A percentile compares a stretch with the other conserved stretches of the same genome.
Conservation (phyloP, 768 basidiomycete genomes). For the Lactarius pseudohatsudake region DNA sequence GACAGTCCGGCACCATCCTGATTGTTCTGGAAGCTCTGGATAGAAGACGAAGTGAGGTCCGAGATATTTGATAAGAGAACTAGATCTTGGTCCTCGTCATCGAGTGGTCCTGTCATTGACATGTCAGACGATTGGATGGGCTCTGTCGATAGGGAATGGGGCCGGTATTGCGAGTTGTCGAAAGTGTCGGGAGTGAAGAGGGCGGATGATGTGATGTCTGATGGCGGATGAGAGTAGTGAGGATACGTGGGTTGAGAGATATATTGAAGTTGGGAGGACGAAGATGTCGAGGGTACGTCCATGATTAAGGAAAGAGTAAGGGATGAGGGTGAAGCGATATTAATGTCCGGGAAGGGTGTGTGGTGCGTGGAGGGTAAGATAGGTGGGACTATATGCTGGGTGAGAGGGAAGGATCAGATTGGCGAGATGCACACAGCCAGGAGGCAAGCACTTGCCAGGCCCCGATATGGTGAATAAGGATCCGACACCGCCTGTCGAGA, state of each 20-base stretch:
- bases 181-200: slow-evolving; percentile 21
- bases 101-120: slow-evolving; percentile 22
- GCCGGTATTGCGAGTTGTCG: slow-evolving; percentile 7
- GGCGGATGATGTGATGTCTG: slow-evolving; percentile 17
- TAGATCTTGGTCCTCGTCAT: slow-evolving; percentile 29
- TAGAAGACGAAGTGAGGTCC: slow-evolving; percentile 21
- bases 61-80: slow-evolving; percentile 25
- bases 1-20: slow-evolving; percentile 38
- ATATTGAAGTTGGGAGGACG: slow-evolving; percentile 22
- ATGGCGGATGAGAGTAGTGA: slow-evolving; percentile 21
- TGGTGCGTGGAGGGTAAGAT: slow-evolving; percentile 19
- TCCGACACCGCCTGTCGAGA: slow-evolving; percentile 17
- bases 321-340: slow-evolving; percentile 14
- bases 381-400: slow-evolving; percentile 25
- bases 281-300: slow-evolving; percentile 15
- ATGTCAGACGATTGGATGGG: slow-evolving; percentile 19
- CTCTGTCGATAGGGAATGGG: slow-evolving; percentile 18
- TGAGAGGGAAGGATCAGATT: slow-evolving; percentile 11
- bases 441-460: slow-evolving; percentile 4
- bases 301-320: slow-evolving; percentile 23
- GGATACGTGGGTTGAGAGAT: slow-evolving; percentile 25
- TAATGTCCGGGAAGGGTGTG: slow-evolving; percentile 17
- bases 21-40: slow-evolving; percentile 25
- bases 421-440: background rate
- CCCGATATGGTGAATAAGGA: background rate